These are phyloP conservation scores for Rhodomyrtus tomentosa DNA, from an alignment of 345 rosid genomes.

Conservation along the genomic window DNA sequence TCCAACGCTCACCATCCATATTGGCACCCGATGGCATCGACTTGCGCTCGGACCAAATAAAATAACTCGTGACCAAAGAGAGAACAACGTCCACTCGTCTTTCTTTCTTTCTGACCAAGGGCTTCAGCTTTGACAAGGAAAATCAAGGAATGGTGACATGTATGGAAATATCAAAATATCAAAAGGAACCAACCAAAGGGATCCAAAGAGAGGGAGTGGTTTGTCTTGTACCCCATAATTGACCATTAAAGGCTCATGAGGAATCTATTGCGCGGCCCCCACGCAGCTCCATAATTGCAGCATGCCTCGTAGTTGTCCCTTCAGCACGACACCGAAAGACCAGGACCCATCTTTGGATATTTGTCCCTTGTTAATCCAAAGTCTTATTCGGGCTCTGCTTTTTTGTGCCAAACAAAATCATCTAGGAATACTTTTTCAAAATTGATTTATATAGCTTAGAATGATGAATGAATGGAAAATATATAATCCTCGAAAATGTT, in stretches of 20 bases:
- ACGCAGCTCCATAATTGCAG: background rate
- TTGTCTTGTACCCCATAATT: background rate
- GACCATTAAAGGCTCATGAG: background rate
- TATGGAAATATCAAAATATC: background rate
- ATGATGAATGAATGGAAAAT: background rate
- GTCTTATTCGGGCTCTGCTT: too few relatives aligned
- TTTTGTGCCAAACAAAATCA: background rate
- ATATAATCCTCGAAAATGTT: accelerated
- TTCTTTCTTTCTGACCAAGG: background rate
- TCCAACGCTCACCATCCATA: background rate
- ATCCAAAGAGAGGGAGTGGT: background rate
- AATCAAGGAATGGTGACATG: background rate
- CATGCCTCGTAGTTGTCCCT: background rate
- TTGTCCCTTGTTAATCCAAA: background rate
- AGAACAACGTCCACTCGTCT: background rate
- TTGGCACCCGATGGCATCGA: background rate
- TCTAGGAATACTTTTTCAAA: background rate
- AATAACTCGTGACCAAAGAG: background rate
- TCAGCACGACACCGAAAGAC: background rate
- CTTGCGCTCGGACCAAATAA: background rate
- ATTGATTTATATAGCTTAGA: accelerated
- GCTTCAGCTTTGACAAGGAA: background rate
- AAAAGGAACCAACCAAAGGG: background rate
- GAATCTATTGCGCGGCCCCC: background rate
- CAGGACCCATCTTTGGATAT: background rate